Percentiles rank a stretch among this genome's conserved stretches.
Evolutionary conservation across 2,329 filamentous ascomycete genomes (phyloP).

Genomic region (Fusarium redolens): DNA sequence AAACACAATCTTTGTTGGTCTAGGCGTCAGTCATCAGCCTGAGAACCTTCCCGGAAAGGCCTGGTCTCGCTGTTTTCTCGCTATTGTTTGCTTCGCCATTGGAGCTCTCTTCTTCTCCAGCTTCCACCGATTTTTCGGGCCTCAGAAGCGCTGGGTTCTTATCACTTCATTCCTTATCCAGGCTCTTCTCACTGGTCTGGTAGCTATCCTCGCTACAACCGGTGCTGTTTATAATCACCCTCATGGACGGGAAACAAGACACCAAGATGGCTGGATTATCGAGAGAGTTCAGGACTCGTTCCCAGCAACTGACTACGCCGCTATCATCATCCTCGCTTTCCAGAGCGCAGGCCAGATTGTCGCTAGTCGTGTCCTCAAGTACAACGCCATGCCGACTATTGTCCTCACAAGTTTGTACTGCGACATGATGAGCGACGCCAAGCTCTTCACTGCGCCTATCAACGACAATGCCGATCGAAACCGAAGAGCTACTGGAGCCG

Average conservation of each 20-base stretch:
- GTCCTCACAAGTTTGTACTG: constrained; percentile 45
- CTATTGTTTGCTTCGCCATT: constrained; percentile 41
- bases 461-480: constrained; percentile 43
- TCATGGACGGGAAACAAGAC: constrained; percentile 21
- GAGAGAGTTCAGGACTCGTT: constrained; percentile 40
- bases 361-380: constrained; percentile 43
- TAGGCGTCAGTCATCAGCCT: constrained; percentile 42
- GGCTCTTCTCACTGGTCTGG: constrained; percentile 38
- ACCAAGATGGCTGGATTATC: constrained; percentile 34
- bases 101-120: constrained; percentile 45
- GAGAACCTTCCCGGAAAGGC: constrained; percentile 43
- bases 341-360: constrained; percentile 45
- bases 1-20: constrained; percentile 45
- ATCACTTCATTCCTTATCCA: constrained; percentile 40
- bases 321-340: constrained; percentile 42
- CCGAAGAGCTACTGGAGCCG: constrained; percentile 33
- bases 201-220: constrained; percentile 41
- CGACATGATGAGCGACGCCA: constrained; percentile 45
- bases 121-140: constrained; percentile 43
- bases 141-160: constrained; percentile 45
- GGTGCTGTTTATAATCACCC: constrained; percentile 40
- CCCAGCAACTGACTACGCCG: constrained; percentile 39
- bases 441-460: constrained; percentile 40
- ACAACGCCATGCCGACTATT: constrained; percentile 43
- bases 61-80: constrained; percentile 45